Evolutionary conservation across 2,329 filamentous ascomycete species (phyloP).

Genomic region (Pseudocercospora cruenta): DNA sequence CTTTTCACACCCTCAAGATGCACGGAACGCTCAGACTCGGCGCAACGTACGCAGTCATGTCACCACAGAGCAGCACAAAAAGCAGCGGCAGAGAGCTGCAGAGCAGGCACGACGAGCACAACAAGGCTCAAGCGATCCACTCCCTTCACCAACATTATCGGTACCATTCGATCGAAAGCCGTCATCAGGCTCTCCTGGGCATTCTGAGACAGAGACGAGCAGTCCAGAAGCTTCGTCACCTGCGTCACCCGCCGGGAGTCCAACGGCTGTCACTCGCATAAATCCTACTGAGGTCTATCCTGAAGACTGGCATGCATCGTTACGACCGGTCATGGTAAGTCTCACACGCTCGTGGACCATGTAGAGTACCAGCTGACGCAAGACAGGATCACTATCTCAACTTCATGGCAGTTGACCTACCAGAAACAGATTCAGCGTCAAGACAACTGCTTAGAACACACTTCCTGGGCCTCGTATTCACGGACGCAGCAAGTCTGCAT

Average conservation of each 20-base stretch:
- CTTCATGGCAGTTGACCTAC: slow-evolving; percentile 48
- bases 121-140: slow-evolving; percentile 15
- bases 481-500: slow-evolving; percentile 45
- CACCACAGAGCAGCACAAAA: slow-evolving; percentile 29
- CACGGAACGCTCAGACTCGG: slow-evolving; percentile 36
- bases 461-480: slow-evolving; percentile 50
- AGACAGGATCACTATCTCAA: slow-evolving; percentile 36
- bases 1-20: slow-evolving; percentile 41
- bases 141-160: slow-evolving; percentile 13
- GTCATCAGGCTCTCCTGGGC: slow-evolving; percentile 16
- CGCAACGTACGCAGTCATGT: slow-evolving; percentile 42
- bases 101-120: slow-evolving; percentile 25
- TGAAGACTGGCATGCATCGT: slow-evolving; percentile 41
- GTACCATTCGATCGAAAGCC: slow-evolving; percentile 21
- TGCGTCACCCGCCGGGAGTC: slow-evolving; percentile 16
- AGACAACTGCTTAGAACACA: slow-evolving; percentile 42
- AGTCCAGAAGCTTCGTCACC: slow-evolving; percentile 33
- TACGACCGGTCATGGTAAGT: slow-evolving; percentile 38
- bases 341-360: not conserved
- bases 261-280: slow-evolving; percentile 23
- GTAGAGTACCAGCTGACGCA: slow-evolving; percentile 9
- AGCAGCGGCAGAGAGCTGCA: slow-evolving; percentile 23
- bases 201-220: slow-evolving; percentile 27
- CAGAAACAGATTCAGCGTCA: slow-evolving; percentile 45
- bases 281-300: slow-evolving; percentile 43